Conservation (phyloP, 169 alveolate genomes). For the Perkinsus chesapeaki region DNA sequence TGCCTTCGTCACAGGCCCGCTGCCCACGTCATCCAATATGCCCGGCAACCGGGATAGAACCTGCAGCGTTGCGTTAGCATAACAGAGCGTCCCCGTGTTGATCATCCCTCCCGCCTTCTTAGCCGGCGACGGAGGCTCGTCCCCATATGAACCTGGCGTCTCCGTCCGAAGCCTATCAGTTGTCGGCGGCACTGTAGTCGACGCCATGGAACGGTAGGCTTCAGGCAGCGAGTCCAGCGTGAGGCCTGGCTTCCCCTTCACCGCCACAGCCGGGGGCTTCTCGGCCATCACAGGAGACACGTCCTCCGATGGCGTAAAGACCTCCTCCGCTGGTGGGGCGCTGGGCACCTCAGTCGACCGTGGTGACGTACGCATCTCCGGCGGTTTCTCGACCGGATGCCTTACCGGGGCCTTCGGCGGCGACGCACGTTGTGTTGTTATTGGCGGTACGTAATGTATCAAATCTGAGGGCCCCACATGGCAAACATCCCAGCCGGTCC, state of each 20-base stretch:
- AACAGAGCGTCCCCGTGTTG: background rate
- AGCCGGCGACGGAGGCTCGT: background rate
- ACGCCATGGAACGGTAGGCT: background rate
- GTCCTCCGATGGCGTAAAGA: background rate
- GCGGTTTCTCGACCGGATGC: background rate
- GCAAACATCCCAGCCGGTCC: background rate
- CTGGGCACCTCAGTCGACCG: background rate
- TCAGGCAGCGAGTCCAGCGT: background rate
- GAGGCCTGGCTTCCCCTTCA: background rate
- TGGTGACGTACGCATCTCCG: background rate
- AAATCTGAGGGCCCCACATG: background rate
- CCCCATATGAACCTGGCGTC: background rate
- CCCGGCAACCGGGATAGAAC: slow-evolving; percentile 2
- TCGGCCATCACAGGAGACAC: background rate
- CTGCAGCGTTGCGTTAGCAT: background rate
- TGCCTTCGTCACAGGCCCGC: background rate
- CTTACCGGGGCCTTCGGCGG: background rate
- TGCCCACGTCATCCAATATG: background rate
- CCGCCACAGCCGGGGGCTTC: background rate
- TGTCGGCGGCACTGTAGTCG: background rate
- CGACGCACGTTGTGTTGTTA: background rate
- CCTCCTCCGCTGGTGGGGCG: background rate
- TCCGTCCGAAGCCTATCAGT: background rate
- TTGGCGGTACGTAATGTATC: background rate
- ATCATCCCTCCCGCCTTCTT: background rate